phyloP scores from a whole-genome alignment of 2,329 filamentous ascomycete species.

The Colletotrichum sublineola region DNA sequence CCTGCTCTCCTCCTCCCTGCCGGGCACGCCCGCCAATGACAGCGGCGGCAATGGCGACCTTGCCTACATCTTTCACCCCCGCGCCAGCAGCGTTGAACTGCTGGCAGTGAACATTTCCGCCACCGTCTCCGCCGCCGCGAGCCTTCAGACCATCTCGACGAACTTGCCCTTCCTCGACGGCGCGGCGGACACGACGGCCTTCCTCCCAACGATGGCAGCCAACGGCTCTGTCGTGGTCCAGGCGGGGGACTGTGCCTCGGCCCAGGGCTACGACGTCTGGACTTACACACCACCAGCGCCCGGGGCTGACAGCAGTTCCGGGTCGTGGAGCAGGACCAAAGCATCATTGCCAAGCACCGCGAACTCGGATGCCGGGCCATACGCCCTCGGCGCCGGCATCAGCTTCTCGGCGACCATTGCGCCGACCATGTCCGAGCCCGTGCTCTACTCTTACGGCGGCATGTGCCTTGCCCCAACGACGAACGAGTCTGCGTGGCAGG shows the following conservation, averaged over 20 bases:
- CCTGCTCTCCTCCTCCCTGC: conserved; percentile 65
- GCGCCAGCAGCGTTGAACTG: conserved; percentile 63
- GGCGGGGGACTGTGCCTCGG: conserved; percentile 76
- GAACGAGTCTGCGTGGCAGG: conserved; percentile 69
- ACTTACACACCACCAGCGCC: conserved; percentile 66
- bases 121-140: conserved; percentile 61
- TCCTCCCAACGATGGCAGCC: conserved; percentile 75
- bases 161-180: conserved; percentile 73
- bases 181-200: conserved; percentile 65
- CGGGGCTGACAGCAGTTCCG: conserved; percentile 53
- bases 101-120: conserved; percentile 75
- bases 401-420: conserved; percentile 75
- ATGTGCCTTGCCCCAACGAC: conserved; percentile 78
- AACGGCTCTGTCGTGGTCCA: conserved; percentile 81
- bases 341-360: conserved; percentile 42
- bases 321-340: conserved; percentile 59
- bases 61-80: conserved; percentile 78
- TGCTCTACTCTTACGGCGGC: conserved; percentile 85
- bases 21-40: conserved; percentile 55
- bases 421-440: conserved; percentile 65
- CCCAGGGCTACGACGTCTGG: conserved; percentile 73
- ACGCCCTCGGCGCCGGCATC: conserved; percentile 69
- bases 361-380: conserved; percentile 53
- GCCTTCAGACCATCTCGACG: conserved; percentile 64
- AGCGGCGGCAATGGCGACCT: conserved; percentile 62